Evolutionary conservation across 2,329 filamentous ascomycete genomes (phyloP).

Genomic region (Xylaria sp.): DNA sequence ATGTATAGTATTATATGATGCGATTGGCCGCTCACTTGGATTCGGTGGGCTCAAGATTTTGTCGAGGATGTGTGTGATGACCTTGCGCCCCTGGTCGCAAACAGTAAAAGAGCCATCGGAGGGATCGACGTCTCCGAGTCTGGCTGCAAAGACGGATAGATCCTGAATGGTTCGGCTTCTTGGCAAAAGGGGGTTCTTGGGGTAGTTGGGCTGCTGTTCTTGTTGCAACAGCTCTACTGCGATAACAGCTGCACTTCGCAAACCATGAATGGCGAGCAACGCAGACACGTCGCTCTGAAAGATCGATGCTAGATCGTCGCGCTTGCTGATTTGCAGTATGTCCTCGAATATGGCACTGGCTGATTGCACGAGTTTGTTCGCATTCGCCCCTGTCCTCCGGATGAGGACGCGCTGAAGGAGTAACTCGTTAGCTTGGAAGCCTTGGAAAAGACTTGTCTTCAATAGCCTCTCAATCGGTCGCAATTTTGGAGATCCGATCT

Average conservation of each 20-base stretch:
- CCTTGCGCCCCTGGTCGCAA: constrained; percentile 33
- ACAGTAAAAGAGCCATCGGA: constrained; percentile 30
- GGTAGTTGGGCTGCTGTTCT: constrained; percentile 33
- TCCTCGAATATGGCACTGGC: constrained; percentile 32
- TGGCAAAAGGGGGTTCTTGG: constrained; percentile 32
- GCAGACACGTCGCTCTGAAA: constrained; percentile 30
- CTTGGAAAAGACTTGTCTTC: constrained; percentile 23
- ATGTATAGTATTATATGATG: constrained; percentile 8
- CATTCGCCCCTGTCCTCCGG: constrained; percentile 31
- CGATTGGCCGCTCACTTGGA: constrained; percentile 13
- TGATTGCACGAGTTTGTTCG: constrained; percentile 30
- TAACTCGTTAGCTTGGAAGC: constrained; percentile 29
- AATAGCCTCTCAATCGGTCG: constrained; percentile 26
- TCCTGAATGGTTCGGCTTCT: constrained; percentile 36
- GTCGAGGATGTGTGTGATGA: constrained; percentile 34
- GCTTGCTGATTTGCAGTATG: constrained; percentile 30
- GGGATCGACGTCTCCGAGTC: constrained; percentile 31
- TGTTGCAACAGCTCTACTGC: constrained; percentile 35
- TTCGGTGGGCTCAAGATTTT: constrained; percentile 31
- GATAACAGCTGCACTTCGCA: constrained; percentile 34
- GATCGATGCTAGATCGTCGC: constrained; percentile 29
- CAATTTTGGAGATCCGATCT: constrained; percentile 9
- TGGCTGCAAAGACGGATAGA: constrained; percentile 33
- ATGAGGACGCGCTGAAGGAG: constrained; percentile 33
- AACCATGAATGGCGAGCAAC: constrained; percentile 31